Conservation (phyloP, 495 filamentous ascomycete genomes). For the Penicillium ochrochloron region DNA sequence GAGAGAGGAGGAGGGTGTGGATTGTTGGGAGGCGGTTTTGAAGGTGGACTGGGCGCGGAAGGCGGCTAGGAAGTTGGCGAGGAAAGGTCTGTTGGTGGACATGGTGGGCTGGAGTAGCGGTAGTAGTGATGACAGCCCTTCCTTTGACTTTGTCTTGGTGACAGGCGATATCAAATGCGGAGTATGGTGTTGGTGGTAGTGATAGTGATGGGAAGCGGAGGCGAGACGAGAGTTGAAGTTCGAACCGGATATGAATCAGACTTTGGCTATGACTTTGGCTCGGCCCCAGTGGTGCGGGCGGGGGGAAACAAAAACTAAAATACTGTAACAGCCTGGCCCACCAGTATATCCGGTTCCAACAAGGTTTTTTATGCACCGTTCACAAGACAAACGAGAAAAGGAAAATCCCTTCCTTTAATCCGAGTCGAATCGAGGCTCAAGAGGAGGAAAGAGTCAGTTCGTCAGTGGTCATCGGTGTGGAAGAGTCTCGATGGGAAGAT, state of each 20-base stretch:
- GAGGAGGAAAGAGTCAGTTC: background rate
- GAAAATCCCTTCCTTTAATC: background rate
- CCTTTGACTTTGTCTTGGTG: background rate
- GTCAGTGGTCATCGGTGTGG: background rate
- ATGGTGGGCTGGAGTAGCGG: slow-evolving; percentile 24
- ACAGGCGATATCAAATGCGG: background rate
- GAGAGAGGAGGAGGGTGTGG: slow-evolving; percentile 32
- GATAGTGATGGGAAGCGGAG: background rate
- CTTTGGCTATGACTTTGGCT: too few relatives aligned
- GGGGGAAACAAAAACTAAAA: background rate
- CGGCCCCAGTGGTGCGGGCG: background rate
- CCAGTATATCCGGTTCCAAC: background rate
- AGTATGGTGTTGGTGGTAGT: background rate
- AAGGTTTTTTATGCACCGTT: background rate
- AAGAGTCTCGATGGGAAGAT: slow-evolving; percentile 18
- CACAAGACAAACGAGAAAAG: background rate
- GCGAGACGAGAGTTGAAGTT: background rate
- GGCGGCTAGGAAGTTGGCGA: slow-evolving; percentile 84
- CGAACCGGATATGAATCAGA: background rate
- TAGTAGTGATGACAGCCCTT: background rate
- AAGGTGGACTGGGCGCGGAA: slow-evolving; percentile 68
- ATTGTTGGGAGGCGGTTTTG: slow-evolving; percentile 45
- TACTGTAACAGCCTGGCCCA: slow-evolving; percentile 1
- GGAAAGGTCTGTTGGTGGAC: slow-evolving; percentile 80
- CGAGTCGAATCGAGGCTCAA: background rate